Evolutionary conservation across 2,329 filamentous ascomycete genomes (phyloP), one percentile per base, ranked within the genome.

Genomic region (Penicillium sp.): DNA sequence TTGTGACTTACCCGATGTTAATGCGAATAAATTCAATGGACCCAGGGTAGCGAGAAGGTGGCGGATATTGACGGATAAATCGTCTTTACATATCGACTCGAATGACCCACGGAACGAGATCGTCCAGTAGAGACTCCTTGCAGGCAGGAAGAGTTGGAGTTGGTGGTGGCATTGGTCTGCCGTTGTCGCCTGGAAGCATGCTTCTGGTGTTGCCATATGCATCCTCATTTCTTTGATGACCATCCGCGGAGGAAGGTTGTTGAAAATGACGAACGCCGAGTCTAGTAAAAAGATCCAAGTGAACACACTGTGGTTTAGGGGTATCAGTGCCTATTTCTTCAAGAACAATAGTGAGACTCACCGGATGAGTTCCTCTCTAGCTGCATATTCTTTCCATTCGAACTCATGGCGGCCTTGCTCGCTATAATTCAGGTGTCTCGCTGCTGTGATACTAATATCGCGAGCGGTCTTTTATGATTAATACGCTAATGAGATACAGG

Each of bases 161-260:
- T 54, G 55, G 16, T 61, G 52, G 42, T 61, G 58, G 38, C 73
- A 76, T 29, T 70, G 56, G 18, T 70, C 66, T 5, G 69, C 65
- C 0, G 69, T 68, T 1, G 49, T 11, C 3, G 74, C 74, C 55
- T 76, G 72, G 54, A 76, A 76, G 56, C 73, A 76, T 3, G 66
- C 57, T 58, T 76, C 74, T 0, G 73, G 67, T 13, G 60, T 63
- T 10, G 70, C 70, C 61, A 72, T 62, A 43, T 71, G 64, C 61
- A 74, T 73, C 32, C 65, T 72, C 71, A 76, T 72, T 55, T 76
- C 74, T 49, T 71, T 71, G 40, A 75, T 69, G 0, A 74, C 69
- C 68, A 76, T 72, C 13, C 74, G 65, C n/a, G 73, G 74, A 1
- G 74, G 74, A 0, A 72, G 55, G 37, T 77, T 77, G 62, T 76